A percentile compares a stretch with the other conserved stretches of the same genome.
Conservation (phyloP, 305 asterid genomes). For the Plantago coronopus region DNA sequence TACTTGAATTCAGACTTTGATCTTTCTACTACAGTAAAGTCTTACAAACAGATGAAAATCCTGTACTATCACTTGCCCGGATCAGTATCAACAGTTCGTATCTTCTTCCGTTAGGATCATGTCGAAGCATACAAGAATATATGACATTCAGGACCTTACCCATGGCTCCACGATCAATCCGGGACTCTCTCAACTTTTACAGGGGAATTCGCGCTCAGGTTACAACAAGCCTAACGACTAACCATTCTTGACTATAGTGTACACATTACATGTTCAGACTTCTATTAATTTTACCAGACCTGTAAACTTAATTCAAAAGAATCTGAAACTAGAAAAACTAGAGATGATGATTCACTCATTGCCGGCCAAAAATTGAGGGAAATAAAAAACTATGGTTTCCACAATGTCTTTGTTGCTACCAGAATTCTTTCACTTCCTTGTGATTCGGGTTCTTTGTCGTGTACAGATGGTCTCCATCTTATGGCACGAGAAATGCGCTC, state of each 20-base stretch:
- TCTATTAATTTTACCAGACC: not conserved
- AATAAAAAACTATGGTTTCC: constrained; percentile 37
- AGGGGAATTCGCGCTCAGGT: not conserved
- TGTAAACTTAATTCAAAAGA: not conserved
- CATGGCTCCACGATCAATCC: not conserved
- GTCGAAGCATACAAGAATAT: not conserved
- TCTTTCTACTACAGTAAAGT: not conserved
- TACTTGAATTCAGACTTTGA: not conserved
- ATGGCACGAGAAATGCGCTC: constrained; percentile 61
- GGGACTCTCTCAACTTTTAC: no score
- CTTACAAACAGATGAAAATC: not conserved
- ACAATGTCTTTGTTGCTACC: constrained; percentile 65
- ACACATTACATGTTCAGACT: not conserved
- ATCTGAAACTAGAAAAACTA: not conserved
- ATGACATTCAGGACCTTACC: not conserved
- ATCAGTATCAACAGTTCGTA: not conserved
- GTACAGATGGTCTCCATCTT: constrained; percentile 63
- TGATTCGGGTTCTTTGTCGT: constrained; percentile 70
- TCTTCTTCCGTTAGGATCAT: not conserved
- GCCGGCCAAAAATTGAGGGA: constrained; percentile 6
- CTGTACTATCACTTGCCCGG: not conserved
- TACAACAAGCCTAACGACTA: not conserved
- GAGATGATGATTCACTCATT: not conserved
- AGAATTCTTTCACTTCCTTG: constrained; percentile 63
- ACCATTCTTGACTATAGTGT: not conserved